These are phyloP conservation scores for Leccinum rimulosum DNA, from an alignment of 768 basidiomycete genomes.

Conservation along the genomic window DNA sequence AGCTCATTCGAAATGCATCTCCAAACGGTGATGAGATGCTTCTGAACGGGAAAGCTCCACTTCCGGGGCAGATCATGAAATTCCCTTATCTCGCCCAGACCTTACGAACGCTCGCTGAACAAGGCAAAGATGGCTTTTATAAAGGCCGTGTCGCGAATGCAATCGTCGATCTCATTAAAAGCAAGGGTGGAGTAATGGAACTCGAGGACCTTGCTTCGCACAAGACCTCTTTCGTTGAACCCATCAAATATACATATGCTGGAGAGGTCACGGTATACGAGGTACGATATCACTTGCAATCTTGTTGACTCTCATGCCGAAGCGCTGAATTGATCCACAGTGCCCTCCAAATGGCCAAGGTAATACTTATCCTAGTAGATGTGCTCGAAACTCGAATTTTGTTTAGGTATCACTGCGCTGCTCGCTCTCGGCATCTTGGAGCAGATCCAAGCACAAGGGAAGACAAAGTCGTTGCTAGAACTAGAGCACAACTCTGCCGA, in stretches of 20 bases:
- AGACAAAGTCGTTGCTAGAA: conserved; percentile 64
- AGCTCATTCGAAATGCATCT: conserved; percentile 77
- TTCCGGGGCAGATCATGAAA: conserved; percentile 79
- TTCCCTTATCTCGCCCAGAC: conserved; percentile 82
- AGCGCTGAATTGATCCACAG: conserved; percentile 35
- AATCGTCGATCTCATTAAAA: conserved; percentile 81
- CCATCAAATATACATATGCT: conserved; percentile 88
- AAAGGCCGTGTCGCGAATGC: conserved; percentile 87
- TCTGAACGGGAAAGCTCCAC: conserved; percentile 77
- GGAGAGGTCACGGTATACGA: conserved; percentile 88
- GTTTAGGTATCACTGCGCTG: conserved; percentile 80
- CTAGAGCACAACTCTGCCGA: conserved; percentile 89
- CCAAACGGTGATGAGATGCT: conserved; percentile 87
- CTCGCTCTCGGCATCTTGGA: conserved; percentile 93
- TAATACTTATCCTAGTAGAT: conserved; percentile 3
- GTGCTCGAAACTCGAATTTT: not conserved
- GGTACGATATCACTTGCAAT: conserved; percentile 40
- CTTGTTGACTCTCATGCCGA: not conserved
- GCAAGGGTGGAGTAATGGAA: conserved; percentile 90
- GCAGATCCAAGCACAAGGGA: conserved; percentile 71
- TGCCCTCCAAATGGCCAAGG: conserved; percentile 98
- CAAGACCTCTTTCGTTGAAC: conserved; percentile 74
- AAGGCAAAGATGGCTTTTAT: conserved; percentile 94
- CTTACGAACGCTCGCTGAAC: conserved; percentile 72
- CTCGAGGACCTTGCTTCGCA: conserved; percentile 91